Evolutionary conservation across 176 grass and related monocot species (phyloP).

Genomic region (Panicum miliaceum): DNA sequence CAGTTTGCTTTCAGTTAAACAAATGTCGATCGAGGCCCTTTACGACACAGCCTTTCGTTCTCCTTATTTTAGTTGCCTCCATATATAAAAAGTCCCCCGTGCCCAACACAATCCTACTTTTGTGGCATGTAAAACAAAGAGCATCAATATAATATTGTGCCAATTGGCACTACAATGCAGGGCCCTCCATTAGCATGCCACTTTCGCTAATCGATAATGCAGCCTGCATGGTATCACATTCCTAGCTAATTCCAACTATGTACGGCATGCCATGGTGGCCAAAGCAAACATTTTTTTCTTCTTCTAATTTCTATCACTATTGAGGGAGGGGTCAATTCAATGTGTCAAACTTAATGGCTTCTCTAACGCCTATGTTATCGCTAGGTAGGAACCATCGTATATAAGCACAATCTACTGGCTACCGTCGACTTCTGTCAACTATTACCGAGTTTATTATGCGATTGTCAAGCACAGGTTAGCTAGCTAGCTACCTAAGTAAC

Average conservation of each 20-base stretch:
- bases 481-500: not conserved
- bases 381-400: conserved; percentile 15
- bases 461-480: not conserved
- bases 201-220: conserved; percentile 45
- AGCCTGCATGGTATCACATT: conserved; percentile 34
- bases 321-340: conserved; percentile 17
- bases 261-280: conserved; percentile 17
- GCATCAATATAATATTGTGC: conserved; percentile 28
- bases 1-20: conserved; percentile 33
- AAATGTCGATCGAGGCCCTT: conserved; percentile 29
- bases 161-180: conserved; percentile 16
- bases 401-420: not conserved
- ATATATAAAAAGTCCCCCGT: conserved; percentile 22
- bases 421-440: conserved; percentile 23
- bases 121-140: conserved; percentile 34
- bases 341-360: conserved; percentile 29
- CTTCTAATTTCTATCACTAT: conserved; percentile 9
- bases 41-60: not conserved
- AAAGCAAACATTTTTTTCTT: conserved; percentile 8
- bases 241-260: conserved; percentile 33
- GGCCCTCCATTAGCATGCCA: conserved; percentile 28
- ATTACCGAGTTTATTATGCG: not conserved
- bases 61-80: not conserved
- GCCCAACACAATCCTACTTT: conserved; percentile 51
- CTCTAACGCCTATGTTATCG: not conserved